Base-by-base conservation (phyloP, 1,139 yeast genomes). In the Candida glucosophila region DNA sequence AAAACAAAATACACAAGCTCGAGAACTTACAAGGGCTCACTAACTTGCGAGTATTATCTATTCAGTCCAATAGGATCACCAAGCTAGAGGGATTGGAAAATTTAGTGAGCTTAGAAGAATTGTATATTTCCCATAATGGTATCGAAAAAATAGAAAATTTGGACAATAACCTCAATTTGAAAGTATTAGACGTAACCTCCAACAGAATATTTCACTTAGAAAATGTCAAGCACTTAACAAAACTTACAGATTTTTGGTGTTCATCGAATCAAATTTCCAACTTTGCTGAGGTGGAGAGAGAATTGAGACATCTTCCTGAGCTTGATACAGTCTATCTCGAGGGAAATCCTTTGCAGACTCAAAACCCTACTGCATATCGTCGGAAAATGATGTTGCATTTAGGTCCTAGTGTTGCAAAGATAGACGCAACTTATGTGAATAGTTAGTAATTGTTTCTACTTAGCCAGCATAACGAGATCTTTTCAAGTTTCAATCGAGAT, bases 231-330 rank as follows among this genome's bases (percentile, higher is more conserved):
- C 93, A 82, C 42, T 64, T 90, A 35, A 50, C 41, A 1, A 51
- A 78, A 18, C 62, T 92, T 36, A 86, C 95, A 6, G 99, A 92
- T 51, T 62, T 92, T 28, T 92, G 98, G 98, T 86, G 93, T 17
- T 82, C 95, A 0, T 73, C 74, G 40, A 92, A 90, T 51, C 52
- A 67, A 41, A 52, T 92, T 15, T 67, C 72, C 17, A 61, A 71
- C 23, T 88, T 83, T 49, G 74, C 74, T 23, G 79, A 85, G 30
- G 57, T 92, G 22, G 76, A 73, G 23, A 52, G 65, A 20, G 77
- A 83, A 46, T 63, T 90, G 31, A 74, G 77, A 10, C 59, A 58
- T 21, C 58, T 85, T 29, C 70, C 74, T 2, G 64, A 68, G 5
- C 60, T 92, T 29, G 94, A 86, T 31, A 85, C 95, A 0, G 95